These are phyloP conservation scores for Cymbidium sinense DNA, from an alignment of 106 monocot species.

Conservation along the genomic window DNA sequence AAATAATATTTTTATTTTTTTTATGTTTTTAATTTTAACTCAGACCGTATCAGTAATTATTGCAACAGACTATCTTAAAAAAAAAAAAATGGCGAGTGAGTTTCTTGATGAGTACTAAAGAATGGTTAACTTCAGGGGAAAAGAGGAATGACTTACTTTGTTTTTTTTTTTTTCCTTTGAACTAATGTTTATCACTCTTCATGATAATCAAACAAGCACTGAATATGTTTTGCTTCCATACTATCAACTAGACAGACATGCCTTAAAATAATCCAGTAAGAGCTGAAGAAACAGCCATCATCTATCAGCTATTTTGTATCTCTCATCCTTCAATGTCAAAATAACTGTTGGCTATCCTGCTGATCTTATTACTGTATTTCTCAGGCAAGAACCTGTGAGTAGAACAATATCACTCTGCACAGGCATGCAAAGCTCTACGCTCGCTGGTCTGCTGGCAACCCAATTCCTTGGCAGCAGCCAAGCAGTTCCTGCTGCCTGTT, in stretches of 20 bases:
- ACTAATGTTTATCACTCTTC: too few relatives aligned
- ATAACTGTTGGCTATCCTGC: neutral
- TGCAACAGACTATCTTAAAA: too few relatives aligned
- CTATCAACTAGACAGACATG: neutral
- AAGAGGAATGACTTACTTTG: too few relatives aligned
- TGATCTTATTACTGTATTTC: neutral
- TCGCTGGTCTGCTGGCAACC: slow-evolving; percentile 92
- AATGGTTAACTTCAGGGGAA: too few relatives aligned
- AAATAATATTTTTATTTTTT: too few relatives aligned
- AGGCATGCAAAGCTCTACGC: slow-evolving; percentile 98
- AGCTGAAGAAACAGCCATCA: too few relatives aligned
- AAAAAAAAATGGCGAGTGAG: too few relatives aligned
- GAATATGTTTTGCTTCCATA: neutral
- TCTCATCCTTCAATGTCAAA: neutral
- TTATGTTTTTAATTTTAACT: too few relatives aligned
- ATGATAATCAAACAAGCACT: neutral
- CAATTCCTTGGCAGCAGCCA: slow-evolving; percentile 91
- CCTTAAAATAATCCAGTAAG: neutral
- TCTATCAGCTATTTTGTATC: neutral
- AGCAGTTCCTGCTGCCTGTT: slow-evolving; percentile 94
- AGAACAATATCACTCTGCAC: slow-evolving; percentile 92
- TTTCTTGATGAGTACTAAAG: too few relatives aligned
- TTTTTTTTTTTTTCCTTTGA: too few relatives aligned
- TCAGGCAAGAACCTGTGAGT: slow-evolving; percentile 72
- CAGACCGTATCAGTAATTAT: too few relatives aligned